These are phyloP conservation scores for Cercophora scortea DNA, from an alignment of 495 filamentous ascomycete species.

Conservation along the genomic window DNA sequence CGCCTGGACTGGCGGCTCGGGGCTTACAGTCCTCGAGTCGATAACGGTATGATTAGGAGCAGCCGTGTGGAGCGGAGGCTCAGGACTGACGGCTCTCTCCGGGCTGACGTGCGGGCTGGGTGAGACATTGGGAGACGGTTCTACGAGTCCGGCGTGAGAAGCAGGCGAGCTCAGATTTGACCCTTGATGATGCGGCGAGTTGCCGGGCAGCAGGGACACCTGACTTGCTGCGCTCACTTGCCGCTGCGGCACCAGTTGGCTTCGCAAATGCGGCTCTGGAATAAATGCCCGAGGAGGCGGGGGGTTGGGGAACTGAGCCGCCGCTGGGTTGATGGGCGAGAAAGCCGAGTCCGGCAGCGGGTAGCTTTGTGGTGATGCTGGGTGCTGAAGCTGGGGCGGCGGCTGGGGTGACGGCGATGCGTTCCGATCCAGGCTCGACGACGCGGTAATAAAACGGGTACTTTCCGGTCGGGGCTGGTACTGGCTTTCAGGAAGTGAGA, in stretches of 20 bases:
- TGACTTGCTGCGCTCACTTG: conserved; percentile 20
- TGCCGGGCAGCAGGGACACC: conserved; percentile 17
- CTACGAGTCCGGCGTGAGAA: conserved; percentile 1
- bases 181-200: background rate
- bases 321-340: conserved; percentile 12
- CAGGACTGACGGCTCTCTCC: conserved; percentile 27
- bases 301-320: conserved; percentile 3
- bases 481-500: conserved; percentile 6
- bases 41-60: background rate
- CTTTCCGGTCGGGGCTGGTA: conserved; percentile 6
- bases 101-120: conserved; percentile 21
- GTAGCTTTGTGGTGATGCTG: conserved; percentile 5
- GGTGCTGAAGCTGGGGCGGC: conserved; percentile 4
- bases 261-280: background rate
- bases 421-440: conserved; percentile 2
- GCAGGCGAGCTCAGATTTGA: conserved; percentile 4
- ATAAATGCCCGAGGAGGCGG: background rate
- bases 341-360: conserved; percentile 12
- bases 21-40: conserved; percentile 18
- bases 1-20: conserved; percentile 12
- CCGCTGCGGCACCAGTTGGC: conserved; percentile 10
- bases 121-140: conserved; percentile 9
- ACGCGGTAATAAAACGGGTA: background rate
- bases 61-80: conserved; percentile 11
- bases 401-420: conserved; percentile 6